Conservation (phyloP, 2,329 filamentous ascomycete species). For the Stemphylium beticola region DNA sequence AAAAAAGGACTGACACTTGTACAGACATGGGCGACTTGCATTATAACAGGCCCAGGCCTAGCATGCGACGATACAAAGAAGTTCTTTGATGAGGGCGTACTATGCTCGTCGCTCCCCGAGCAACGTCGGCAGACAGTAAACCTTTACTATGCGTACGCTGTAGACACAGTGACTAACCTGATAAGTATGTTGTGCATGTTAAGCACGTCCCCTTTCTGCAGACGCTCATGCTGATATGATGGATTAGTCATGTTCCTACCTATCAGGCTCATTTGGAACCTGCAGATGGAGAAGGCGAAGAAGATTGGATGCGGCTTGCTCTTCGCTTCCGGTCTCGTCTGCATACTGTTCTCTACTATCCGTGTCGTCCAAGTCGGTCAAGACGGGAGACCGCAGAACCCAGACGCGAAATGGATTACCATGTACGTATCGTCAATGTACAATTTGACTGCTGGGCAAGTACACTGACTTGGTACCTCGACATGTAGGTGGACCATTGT, state of each 20-base stretch:
- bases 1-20: constrained; percentile 1
- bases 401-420: constrained; percentile 45
- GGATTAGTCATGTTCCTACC: constrained; percentile 48
- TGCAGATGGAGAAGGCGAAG: constrained; percentile 43
- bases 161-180: constrained; percentile 47
- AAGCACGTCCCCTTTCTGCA: no score
- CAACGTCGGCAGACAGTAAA: constrained; percentile 40
- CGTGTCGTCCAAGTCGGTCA: constrained; percentile 44
- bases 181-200: constrained; percentile 32
- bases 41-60: constrained; percentile 46
- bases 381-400: constrained; percentile 31
- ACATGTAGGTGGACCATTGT: constrained; percentile 40
- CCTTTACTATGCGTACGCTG: constrained; percentile 46
- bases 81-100: constrained; percentile 35
- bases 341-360: constrained; percentile 35
- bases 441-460: no score
- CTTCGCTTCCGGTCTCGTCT: constrained; percentile 34
- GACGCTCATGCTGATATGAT: background rate
- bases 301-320: constrained; percentile 43
- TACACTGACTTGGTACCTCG: no score
- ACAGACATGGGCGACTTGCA: constrained; percentile 47
- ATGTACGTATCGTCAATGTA: constrained; percentile 11
- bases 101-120: constrained; percentile 38
- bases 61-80: constrained; percentile 36
- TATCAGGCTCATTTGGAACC: constrained; percentile 45